Evolutionary conservation across 345 rosid species (phyloP).

Genomic region (Passiflora organensis): DNA sequence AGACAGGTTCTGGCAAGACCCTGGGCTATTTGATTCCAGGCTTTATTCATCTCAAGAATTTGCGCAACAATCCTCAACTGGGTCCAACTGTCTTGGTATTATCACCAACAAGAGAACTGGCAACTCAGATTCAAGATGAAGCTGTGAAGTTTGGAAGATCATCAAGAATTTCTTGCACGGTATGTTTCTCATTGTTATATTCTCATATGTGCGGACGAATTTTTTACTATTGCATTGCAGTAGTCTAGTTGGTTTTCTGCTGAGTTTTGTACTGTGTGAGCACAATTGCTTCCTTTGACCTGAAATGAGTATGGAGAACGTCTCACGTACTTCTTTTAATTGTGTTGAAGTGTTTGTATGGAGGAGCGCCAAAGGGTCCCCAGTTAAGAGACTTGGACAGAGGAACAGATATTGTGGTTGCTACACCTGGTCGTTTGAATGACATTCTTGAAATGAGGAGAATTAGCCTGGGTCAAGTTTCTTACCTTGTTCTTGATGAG

Average conservation of each 20-base stretch:
- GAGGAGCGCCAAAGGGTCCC: constrained; percentile 98
- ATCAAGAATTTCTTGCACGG: constrained; percentile 80
- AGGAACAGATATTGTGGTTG: constrained; percentile 94
- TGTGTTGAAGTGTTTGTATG: constrained; percentile 72
- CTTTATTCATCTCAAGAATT: constrained; percentile 69
- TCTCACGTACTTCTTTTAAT: no score
- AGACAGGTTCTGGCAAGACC: constrained; percentile 97
- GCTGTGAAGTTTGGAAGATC: constrained; percentile 91
- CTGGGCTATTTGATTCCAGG: constrained; percentile 90
- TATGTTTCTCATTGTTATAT: constrained; percentile 27
- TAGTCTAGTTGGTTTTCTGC: no score
- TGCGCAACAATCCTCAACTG: constrained; percentile 57
- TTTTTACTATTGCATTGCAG: no score
- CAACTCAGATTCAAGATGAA: constrained; percentile 92
- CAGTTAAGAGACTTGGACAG: constrained; percentile 86
- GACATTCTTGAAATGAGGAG: constrained; percentile 97
- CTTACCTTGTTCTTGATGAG: constrained; percentile 94
- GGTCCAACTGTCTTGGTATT: constrained; percentile 91
- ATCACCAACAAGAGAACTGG: constrained; percentile 98
- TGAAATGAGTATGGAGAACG: no score
- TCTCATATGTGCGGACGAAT: no score
- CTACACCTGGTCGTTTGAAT: constrained; percentile 96
- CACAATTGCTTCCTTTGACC: no score
- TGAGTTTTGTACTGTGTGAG: no score
- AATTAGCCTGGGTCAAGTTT: constrained; percentile 76